These are phyloP conservation scores for Macrophomina phaseolina DNA, from an alignment of 2,329 filamentous ascomycete genomes.

Conservation along the genomic window DNA sequence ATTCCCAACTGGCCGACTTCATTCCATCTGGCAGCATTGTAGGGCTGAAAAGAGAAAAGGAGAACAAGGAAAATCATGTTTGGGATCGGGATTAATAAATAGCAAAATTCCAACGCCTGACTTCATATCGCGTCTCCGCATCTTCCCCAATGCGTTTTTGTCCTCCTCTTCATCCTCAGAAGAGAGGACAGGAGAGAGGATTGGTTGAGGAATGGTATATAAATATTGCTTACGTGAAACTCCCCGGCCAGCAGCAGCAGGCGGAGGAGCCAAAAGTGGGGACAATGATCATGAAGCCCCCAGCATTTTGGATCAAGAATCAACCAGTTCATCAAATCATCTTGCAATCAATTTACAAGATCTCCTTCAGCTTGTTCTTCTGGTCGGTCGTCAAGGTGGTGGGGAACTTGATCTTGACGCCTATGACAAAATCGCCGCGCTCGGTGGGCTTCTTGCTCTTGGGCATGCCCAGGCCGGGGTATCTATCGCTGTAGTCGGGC, in stretches of 20 bases:
- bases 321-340: background rate
- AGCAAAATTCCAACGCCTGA: conserved; percentile 14
- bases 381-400: conserved; percentile 75
- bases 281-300: conserved; percentile 2
- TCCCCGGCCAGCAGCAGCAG: background rate
- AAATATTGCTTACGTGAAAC: background rate
- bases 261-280: too few species aligned
- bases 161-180: background rate
- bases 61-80: background rate
- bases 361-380: conserved; percentile 80
- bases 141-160: background rate
- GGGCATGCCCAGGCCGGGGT: conserved; percentile 90
- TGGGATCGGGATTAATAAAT: background rate
- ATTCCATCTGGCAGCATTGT: background rate
- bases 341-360: conserved; percentile 59
- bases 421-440: conserved; percentile 86
- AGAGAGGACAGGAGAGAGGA: background rate
- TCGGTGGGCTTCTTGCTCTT: conserved; percentile 86
- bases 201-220: background rate
- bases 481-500: conserved; percentile 80
- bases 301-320: background rate
- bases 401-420: conserved; percentile 93
- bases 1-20: background rate
- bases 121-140: conserved; percentile 16
- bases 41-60: background rate